Evolutionary conservation across 2,329 filamentous ascomycete genomes (phyloP).

Genomic region (Aspergillus quadrilineatus): DNA sequence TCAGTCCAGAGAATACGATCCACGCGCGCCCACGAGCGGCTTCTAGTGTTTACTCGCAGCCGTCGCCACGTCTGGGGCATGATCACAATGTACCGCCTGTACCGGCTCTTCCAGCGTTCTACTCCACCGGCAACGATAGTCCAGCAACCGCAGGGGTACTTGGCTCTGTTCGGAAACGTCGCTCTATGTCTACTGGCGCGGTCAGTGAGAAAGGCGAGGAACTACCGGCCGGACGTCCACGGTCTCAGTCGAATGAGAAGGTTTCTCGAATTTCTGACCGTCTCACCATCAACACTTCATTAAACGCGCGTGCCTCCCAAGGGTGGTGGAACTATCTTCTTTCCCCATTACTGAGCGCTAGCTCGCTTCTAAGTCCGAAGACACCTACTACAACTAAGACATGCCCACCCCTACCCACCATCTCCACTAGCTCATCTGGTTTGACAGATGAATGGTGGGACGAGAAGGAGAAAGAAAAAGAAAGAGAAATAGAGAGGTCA

Average conservation of each 20-base stretch:
- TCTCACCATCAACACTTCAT: conserved; percentile 37
- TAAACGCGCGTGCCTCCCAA: conserved; percentile 43
- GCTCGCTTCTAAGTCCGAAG: conserved; percentile 32
- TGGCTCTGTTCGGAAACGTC: conserved; percentile 26
- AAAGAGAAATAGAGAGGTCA: conserved; percentile 27
- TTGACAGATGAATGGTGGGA: conserved; percentile 28
- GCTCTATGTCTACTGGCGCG: conserved; percentile 36
- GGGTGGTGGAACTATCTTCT: conserved; percentile 53
- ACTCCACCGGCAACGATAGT: conserved; percentile 20
- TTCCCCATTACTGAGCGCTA: conserved; percentile 44
- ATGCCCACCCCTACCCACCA: conserved; percentile 29
- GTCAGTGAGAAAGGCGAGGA: conserved; percentile 38
- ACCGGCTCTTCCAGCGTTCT: conserved; percentile 40
- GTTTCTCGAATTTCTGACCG: conserved; percentile 30
- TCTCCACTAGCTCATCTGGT: conserved; percentile 19
- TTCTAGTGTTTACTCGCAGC: conserved; percentile 48
- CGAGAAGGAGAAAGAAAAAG: not conserved
- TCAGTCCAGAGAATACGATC: conserved; percentile 18
- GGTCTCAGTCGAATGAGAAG: conserved; percentile 32
- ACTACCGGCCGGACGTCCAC: conserved; percentile 13
- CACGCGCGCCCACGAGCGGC: conserved; percentile 32
- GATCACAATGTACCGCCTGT: conserved; percentile 40
- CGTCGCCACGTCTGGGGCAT: conserved; percentile 32
- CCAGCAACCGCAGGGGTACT: conserved; percentile 17
- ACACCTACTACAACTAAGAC: conserved; percentile 19